Evolutionary conservation across 257 asterid species (phyloP).

Genomic region (Solanum tarijense): DNA sequence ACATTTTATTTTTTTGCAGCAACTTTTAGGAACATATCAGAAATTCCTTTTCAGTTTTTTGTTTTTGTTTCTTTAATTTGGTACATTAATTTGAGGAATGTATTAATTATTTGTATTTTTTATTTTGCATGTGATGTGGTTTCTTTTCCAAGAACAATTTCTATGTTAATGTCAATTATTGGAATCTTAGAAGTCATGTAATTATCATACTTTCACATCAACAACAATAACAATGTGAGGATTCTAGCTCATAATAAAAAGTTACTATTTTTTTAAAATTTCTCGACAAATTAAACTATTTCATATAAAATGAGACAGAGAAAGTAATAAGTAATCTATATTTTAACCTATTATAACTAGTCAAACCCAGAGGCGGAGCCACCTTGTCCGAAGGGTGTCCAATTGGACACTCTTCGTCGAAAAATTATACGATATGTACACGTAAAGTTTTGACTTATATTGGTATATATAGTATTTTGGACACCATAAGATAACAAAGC

Average conservation of each 20-base stretch:
- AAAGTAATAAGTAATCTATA: background rate
- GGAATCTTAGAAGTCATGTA: background rate
- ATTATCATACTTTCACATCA: background rate
- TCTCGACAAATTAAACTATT: too few species aligned
- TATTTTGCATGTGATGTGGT: background rate
- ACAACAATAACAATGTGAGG: background rate
- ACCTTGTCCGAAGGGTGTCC: too few species aligned
- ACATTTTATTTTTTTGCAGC: background rate
- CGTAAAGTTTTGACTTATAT: too few species aligned
- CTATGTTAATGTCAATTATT: background rate
- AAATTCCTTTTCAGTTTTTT: background rate
- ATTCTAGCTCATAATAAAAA: slow-evolving; percentile 1
- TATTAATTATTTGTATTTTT: background rate
- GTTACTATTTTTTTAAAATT: too few species aligned
- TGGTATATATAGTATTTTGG: too few species aligned
- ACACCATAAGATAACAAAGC: too few species aligned
- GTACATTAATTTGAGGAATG: background rate
- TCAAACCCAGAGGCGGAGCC: too few species aligned
- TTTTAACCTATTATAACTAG: background rate
- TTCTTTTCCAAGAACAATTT: background rate
- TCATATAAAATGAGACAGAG: too few species aligned
- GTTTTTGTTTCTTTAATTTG: background rate
- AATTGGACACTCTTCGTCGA: too few species aligned
- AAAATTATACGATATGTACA: too few species aligned
- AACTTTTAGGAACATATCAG: slow-evolving; percentile 9